These are phyloP conservation scores for Colletotrichum chlorophyti DNA, from an alignment of 2,329 filamentous ascomycete species.

Conservation along the genomic window DNA sequence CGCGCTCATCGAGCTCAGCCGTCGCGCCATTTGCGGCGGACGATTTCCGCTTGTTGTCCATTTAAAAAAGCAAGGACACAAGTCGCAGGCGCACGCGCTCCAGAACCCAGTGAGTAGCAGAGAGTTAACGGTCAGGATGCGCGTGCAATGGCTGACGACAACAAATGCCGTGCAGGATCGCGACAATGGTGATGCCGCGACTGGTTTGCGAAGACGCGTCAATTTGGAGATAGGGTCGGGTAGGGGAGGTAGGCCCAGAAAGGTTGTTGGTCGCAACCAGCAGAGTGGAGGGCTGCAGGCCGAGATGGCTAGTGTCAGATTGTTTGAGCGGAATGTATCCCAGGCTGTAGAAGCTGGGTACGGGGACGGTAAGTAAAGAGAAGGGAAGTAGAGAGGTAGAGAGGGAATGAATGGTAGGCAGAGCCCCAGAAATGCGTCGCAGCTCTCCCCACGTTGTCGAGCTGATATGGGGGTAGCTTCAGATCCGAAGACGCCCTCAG, in stretches of 20 bases:
- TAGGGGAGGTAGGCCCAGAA: not conserved
- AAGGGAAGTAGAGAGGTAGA: no score
- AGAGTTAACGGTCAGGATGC: not conserved
- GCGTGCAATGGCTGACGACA: slow-evolving; percentile 15
- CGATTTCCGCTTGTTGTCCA: slow-evolving; percentile 66
- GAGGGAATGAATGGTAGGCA: not conserved
- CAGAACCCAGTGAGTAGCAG: not conserved
- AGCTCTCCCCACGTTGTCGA: slow-evolving; percentile 11
- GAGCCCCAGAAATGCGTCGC: not conserved
- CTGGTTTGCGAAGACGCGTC: slow-evolving; percentile 25
- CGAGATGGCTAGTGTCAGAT: slow-evolving; percentile 3
- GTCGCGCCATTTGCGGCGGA: slow-evolving; percentile 49
- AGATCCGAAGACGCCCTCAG: not conserved
- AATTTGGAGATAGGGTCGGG: slow-evolving; percentile 17
- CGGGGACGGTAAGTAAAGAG: no score
- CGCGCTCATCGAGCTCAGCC: slow-evolving; percentile 60
- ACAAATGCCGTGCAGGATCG: not conserved
- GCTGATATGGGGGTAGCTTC: not conserved
- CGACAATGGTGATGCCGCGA: slow-evolving; percentile 19
- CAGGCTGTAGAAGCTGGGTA: no score
- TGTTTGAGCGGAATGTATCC: not conserved
- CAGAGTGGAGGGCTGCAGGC: slow-evolving; percentile 21
- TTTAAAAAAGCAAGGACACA: slow-evolving; percentile 34
- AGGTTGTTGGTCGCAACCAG: slow-evolving; percentile 13
- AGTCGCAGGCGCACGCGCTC: slow-evolving; percentile 20